phyloP scores from a whole-genome alignment of 192 early-diverging fungal species.

The Pecoramyces ruminantium region DNA sequence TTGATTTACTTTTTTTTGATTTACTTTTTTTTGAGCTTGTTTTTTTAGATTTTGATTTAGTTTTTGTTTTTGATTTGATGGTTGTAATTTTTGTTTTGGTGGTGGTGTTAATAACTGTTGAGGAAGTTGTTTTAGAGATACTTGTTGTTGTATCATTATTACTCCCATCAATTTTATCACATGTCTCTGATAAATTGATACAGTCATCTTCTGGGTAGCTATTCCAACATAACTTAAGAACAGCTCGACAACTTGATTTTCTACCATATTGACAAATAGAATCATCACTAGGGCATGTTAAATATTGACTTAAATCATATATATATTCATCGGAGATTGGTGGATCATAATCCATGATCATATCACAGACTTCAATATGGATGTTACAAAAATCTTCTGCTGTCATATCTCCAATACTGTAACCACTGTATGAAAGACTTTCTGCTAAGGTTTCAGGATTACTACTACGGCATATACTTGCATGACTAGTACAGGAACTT shows the following conservation, averaged over 20 bases:
- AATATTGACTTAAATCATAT: background rate
- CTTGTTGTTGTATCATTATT: background rate
- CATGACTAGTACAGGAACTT: background rate
- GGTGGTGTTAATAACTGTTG: too few species aligned
- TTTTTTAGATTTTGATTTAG: too few species aligned
- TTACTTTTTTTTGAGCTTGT: too few species aligned
- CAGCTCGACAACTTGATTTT: background rate
- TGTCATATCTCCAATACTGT: background rate
- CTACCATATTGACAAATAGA: background rate
- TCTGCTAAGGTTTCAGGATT: background rate
- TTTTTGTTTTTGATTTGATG: too few species aligned
- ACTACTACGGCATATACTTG: background rate
- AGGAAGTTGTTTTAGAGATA: too few species aligned
- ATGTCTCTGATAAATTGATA: background rate
- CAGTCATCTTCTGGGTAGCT: background rate
- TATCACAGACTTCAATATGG: background rate
- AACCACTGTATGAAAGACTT: background rate
- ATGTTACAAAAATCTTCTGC: background rate
- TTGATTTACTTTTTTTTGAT: too few species aligned
- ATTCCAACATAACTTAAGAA: background rate
- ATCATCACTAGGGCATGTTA: background rate
- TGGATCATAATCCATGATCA: background rate
- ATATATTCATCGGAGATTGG: background rate
- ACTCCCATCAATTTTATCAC: background rate
- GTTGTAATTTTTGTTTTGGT: too few species aligned